phyloP scores from a whole-genome alignment of 495 filamentous ascomycete species.

The Daldinia vernicosa region DNA sequence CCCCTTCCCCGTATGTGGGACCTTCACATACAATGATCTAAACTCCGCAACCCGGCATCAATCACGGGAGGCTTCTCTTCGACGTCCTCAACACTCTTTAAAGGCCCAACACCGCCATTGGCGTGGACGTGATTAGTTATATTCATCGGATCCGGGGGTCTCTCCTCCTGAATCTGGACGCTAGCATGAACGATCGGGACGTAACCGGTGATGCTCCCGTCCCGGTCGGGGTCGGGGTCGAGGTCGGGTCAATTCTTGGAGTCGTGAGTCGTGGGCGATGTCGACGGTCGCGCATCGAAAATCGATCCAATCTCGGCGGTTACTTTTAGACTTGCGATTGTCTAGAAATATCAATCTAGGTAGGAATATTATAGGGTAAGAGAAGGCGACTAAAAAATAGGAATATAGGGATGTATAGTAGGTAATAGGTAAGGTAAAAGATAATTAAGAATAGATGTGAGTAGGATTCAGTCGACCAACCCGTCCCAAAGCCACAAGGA shows the following conservation, averaged over 20 bases:
- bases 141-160: conserved; percentile 39
- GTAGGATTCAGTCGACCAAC: conserved; percentile 28
- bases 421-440: conserved; percentile 1
- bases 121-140: conserved; percentile 26
- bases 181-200: conserved; percentile 31
- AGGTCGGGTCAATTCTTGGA: conserved; percentile 22
- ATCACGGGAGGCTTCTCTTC: conserved; percentile 56
- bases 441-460: conserved; percentile 3
- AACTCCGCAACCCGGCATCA: conserved; percentile 76
- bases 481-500: conserved; percentile 21
- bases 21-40: conserved; percentile 76
- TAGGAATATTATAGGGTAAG: neutral
- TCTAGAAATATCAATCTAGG: neutral
- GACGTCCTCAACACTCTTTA: conserved; percentile 20
- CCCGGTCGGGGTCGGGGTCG: conserved; percentile 5
- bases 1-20: conserved; percentile 14
- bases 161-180: conserved; percentile 21
- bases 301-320: conserved; percentile 3
- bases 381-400: conserved; percentile 2
- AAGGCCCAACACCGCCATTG: conserved; percentile 36
- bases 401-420: conserved; percentile 2
- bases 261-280: conserved; percentile 10
- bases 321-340: neutral
- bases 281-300: conserved; percentile 37
- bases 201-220: conserved; percentile 17